Percentiles rank a stretch among this genome's conserved stretches.
Conservation (phyloP, 148 eudicot genomes). For the Bassia scoparia region DNA sequence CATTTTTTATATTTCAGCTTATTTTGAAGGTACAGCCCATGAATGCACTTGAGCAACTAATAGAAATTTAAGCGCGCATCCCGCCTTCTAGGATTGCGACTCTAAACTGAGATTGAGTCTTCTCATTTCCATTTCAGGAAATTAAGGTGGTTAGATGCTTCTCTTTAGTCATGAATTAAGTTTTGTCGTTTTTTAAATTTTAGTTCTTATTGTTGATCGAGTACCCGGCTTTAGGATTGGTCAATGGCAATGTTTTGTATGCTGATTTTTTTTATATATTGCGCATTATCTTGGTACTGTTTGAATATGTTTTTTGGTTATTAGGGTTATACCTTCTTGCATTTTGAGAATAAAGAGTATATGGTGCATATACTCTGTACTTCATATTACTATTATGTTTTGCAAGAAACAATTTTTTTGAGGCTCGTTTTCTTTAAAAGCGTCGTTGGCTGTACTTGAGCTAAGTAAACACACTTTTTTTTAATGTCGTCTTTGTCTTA, state of each 20-base stretch:
- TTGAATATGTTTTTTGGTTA: background rate
- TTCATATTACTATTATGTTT: background rate
- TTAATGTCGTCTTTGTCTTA: background rate
- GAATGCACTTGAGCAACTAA: conserved; percentile 98
- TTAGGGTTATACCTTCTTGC: background rate
- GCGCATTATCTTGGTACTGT: background rate
- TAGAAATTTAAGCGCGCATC: conserved; percentile 85
- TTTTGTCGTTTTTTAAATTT: background rate
- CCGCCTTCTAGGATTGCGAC: conserved; percentile 78
- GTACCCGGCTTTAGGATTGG: background rate
- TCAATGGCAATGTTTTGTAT: background rate
- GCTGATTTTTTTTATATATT: background rate
- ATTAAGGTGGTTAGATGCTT: conserved; percentile 61
- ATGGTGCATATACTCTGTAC: no score
- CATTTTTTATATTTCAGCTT: conserved; percentile 12
- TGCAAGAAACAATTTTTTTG: background rate
- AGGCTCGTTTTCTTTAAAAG: background rate
- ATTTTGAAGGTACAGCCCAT: conserved; percentile 33
- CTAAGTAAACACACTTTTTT: conserved; percentile 1
- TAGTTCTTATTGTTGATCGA: background rate
- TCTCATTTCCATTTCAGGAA: conserved; percentile 92
- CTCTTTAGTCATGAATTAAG: background rate
- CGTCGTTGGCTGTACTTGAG: background rate
- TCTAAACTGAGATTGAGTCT: conserved; percentile 86
- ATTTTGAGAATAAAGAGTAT: no score